Evolutionary conservation across 2,329 filamentous ascomycete genomes (phyloP).

Genomic region (Hyphodiscus sp.): DNA sequence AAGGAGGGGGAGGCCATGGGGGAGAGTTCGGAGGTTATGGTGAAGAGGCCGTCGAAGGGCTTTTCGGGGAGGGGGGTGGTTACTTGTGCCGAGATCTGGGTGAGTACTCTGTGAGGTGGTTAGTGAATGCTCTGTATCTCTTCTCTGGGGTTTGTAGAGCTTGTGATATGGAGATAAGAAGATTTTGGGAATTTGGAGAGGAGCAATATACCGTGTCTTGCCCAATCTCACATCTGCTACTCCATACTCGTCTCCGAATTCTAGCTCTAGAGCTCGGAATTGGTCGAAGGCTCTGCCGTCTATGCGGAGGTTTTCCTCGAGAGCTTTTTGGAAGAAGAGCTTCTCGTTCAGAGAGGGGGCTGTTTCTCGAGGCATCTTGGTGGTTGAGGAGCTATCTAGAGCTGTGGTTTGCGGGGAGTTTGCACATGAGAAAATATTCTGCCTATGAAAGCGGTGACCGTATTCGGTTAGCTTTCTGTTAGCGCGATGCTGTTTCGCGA

Average conservation of each 20-base stretch:
- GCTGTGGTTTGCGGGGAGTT: not conserved
- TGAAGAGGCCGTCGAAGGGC: slow-evolving; percentile 93
- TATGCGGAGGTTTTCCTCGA: slow-evolving; percentile 72
- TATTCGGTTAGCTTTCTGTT: slow-evolving; percentile 2
- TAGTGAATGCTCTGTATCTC: no score
- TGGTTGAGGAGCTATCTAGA: not conserved
- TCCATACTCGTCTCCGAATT: slow-evolving; percentile 87
- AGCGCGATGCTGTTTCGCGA: slow-evolving; percentile 1
- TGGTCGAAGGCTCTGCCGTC: slow-evolving; percentile 79
- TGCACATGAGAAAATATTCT: not conserved
- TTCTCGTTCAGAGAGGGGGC: slow-evolving; percentile 86
- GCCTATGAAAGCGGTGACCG: slow-evolving; percentile 11
- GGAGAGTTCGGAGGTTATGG: slow-evolving; percentile 82
- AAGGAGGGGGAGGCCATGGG: slow-evolving; percentile 89
- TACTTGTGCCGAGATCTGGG: slow-evolving; percentile 82
- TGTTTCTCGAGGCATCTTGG: slow-evolving; percentile 79
- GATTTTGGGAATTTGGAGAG: no score
- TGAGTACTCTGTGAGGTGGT: slow-evolving; percentile 57
- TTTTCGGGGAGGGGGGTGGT: slow-evolving; percentile 79
- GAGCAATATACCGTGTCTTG: slow-evolving; percentile 81
- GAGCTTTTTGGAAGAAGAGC: slow-evolving; percentile 75
- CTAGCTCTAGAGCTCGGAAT: slow-evolving; percentile 69
- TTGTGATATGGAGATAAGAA: not conserved
- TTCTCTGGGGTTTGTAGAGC: not conserved
- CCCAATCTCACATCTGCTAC: slow-evolving; percentile 81